phyloP scores from a whole-genome alignment of 2,329 filamentous ascomycete genomes.

The Epichloe gansuensis region DNA sequence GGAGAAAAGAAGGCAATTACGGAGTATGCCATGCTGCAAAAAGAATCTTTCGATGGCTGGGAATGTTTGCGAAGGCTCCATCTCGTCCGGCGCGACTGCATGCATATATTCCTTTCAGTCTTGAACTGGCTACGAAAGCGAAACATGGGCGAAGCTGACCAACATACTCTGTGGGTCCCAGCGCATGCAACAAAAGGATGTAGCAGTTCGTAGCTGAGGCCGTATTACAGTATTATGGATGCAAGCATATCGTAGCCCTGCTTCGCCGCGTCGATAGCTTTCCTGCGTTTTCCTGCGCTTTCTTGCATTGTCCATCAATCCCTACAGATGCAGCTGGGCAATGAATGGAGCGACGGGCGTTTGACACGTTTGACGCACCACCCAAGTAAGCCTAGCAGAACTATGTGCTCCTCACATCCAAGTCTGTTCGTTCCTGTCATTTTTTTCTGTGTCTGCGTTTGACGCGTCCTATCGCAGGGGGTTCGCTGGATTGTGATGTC shows the following conservation, averaged over 20 bases:
- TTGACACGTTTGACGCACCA: not conserved
- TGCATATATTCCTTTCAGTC: not conserved
- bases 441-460: not conserved
- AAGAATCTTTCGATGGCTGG: not conserved
- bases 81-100: not conserved
- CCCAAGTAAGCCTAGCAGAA: not conserved
- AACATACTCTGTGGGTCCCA: constrained; percentile 1
- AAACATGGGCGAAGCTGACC: not conserved
- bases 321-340: not conserved
- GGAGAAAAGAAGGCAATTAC: not conserved
- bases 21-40: not conserved
- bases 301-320: not conserved
- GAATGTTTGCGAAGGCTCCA: not conserved
- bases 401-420: not conserved
- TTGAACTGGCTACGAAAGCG: not conserved
- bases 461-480: not conserved
- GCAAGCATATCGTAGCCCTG: not conserved
- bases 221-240: not conserved
- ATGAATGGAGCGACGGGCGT: not conserved
- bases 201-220: not conserved
- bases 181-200: not conserved
- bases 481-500: not conserved
- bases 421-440: not conserved
- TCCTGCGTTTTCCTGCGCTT: not conserved
- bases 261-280: not conserved